Base-by-base conservation (phyloP, 305 asterid genomes). In the Fraxinus xanthoxyloides region DNA sequence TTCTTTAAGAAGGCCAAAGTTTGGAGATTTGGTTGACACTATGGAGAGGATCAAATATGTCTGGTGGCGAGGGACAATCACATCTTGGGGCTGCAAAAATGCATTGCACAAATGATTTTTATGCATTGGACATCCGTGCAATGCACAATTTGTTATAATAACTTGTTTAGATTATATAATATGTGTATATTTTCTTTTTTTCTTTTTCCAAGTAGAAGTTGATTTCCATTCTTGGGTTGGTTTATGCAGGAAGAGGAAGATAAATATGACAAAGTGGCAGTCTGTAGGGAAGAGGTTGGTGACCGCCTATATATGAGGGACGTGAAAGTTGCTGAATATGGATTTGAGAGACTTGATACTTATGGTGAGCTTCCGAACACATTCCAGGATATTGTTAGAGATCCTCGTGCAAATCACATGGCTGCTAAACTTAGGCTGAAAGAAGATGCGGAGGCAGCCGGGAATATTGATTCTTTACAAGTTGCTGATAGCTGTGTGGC, bases 201-300 rank as follows among this genome's bases (percentile, higher is more conserved):
- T 72, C 36, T 8, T 61, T 74, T 65, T 10, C 43, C 48, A 6
- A 72, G 26, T 31, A 32, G 48, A 72, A 72, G 32, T 34, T n/a
- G 36, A 35, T 31, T 70, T 21, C 3, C 40, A 35, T 54, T 21
- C 26, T 43, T 46, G 76, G 13, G 69, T 79, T 86, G 61, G 72
- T 31, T 51, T 43, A 70, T 80, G 76, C 90, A 94, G 98, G 98
- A 95, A 70, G 99, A 95, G 87, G 98, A 94, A 90, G 97, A 95
- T 76, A 90, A 90, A 85, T 92, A 75, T 82, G 99, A 95, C 88
- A 93, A 90, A 87, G 92, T 94, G 81, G 98, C 98, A n/a, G 88
- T 88, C 30, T 95, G 93, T 82, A 69, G 75, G 67, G 91, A 86
- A 59, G 77, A 86, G 51, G 81, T 70, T 23, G 87, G 88, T 76